phyloP scores from a whole-genome alignment of 768 basidiomycete genomes.

The Collybiopsis luxurians region DNA sequence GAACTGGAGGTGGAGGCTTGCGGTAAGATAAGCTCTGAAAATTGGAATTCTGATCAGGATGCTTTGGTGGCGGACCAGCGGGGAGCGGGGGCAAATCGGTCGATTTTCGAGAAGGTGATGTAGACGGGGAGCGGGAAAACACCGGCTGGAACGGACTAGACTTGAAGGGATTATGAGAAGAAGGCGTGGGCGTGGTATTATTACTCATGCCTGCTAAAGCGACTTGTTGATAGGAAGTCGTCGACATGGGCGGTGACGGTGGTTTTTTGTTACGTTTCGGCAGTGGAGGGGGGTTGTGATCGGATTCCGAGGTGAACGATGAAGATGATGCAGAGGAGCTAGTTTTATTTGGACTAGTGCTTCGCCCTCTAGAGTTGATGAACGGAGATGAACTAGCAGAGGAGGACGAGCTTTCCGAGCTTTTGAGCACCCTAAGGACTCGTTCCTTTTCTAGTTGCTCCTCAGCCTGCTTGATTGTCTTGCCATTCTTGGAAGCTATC shows the following conservation, averaged over 20 bases:
- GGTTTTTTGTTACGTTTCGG: constrained; percentile 13
- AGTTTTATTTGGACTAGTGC: constrained; percentile 26
- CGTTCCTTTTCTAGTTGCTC: constrained; percentile 67
- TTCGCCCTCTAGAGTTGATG: constrained; percentile 20
- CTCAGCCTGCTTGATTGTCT: constrained; percentile 67
- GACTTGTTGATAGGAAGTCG: constrained; percentile 45
- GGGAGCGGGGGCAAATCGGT: constrained; percentile 17
- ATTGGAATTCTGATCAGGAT: constrained; percentile 11
- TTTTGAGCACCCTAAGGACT: constrained; percentile 69
- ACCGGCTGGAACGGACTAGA: not conserved
- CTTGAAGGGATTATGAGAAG: constrained; percentile 5
- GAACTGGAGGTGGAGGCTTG: constrained; percentile 11
- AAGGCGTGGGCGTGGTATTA: constrained; percentile 14
- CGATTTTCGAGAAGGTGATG: constrained; percentile 24
- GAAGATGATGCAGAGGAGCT: constrained; percentile 5
- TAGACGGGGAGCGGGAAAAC: constrained; percentile 23
- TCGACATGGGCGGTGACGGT: constrained; percentile 39
- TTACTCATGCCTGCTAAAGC: constrained; percentile 31
- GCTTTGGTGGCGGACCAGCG: constrained; percentile 19
- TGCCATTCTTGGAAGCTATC: constrained; percentile 69
- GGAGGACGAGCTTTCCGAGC: constrained; percentile 36
- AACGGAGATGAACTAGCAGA: constrained; percentile 27
- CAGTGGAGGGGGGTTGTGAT: constrained; percentile 10
- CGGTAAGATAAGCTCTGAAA: constrained; percentile 4
- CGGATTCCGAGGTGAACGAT: constrained; percentile 10